Base-by-base conservation (phyloP, 768 basidiomycete genomes). In the Udeniomyces megalosporus region DNA sequence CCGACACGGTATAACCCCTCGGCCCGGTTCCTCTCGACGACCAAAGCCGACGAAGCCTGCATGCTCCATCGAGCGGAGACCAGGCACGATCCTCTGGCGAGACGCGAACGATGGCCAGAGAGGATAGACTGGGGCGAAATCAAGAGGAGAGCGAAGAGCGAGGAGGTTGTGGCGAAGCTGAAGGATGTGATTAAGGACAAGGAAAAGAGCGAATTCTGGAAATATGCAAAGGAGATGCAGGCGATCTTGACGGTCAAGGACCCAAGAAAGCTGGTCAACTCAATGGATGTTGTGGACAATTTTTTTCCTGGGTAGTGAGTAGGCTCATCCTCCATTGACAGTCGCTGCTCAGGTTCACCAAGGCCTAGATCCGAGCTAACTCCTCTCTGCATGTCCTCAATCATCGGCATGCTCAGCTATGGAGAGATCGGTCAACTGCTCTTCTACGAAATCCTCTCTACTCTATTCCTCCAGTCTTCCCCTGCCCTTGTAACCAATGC, bases 351-450 rank as follows among this genome's bases (percentile, higher is more conserved):
- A 45, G n/a, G n/a, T 35, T 26, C 26, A 7, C 29, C 48, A 5
- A 14, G 17, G 26, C 14, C n/a, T 14, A 6, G 20, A 22, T 29
- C 42, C 31, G 24, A 26, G 26, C 31, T 35, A 28, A 10, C 26
- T n/a, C 11, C 15, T 38, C 17, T 7, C 44, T n/a, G n/a, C n/a
- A n/a, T n/a, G n/a, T n/a, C n/a, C n/a, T n/a, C n/a, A n/a, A n/a
- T n/a, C n/a, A n/a, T n/a, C n/a, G n/a, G n/a, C n/a, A n/a, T n/a
- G n/a, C n/a, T n/a, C n/a, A 64, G 62, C 58, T 64, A 45, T 28
- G 62, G 62, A 35, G 62, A 64, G 42, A 58, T 58, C 20, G 62
- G 62, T 29, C 62, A 64, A 26, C 47, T 59, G n/a, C 56, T 64
- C 6, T 58, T 64, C 42, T 38, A 59, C n/a, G 57, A 59, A 24